These are phyloP conservation scores for Suhomyces atakaporum DNA, from an alignment of 1,139 yeast species.

Conservation along the genomic window DNA sequence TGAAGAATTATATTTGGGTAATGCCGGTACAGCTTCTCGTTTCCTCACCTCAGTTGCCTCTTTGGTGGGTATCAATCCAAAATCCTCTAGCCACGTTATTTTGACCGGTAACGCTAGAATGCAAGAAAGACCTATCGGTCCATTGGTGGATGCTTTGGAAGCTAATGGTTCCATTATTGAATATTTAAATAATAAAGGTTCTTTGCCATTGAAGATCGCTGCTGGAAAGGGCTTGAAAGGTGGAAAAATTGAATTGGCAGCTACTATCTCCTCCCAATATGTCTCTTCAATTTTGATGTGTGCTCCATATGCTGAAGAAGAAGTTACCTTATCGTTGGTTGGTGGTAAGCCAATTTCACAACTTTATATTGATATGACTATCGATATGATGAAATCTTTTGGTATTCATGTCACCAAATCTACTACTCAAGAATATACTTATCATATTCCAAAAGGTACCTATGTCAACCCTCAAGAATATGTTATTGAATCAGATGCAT, in stretches of 20 bases:
- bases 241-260: constrained; percentile 90
- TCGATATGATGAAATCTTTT: constrained; percentile 89
- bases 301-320: constrained; percentile 91
- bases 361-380: constrained; percentile 95
- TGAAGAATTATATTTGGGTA: constrained; percentile 80
- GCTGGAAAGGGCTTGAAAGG: constrained; percentile 80
- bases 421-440: constrained; percentile 72
- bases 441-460: constrained; percentile 82
- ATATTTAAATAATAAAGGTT: constrained; percentile 75
- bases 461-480: constrained; percentile 83
- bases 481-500: constrained; percentile 96
- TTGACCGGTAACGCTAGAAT: constrained; percentile 94
- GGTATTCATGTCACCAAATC: constrained; percentile 81
- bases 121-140: constrained; percentile 98
- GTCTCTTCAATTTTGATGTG: constrained; percentile 96
- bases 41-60: constrained; percentile 91
- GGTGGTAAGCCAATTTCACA: constrained; percentile 98
- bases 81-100: constrained; percentile 49
- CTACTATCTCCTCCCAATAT: constrained; percentile 95
- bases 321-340: constrained; percentile 82
- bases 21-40: constrained; percentile 98
- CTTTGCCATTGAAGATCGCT: constrained; percentile 74
- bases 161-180: constrained; percentile 75
- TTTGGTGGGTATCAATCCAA: constrained; percentile 51
- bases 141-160: constrained; percentile 87